These are phyloP conservation scores for Metschnikowia picachoensis DNA, from an alignment of 805 yeast species.

Conservation along the genomic window DNA sequence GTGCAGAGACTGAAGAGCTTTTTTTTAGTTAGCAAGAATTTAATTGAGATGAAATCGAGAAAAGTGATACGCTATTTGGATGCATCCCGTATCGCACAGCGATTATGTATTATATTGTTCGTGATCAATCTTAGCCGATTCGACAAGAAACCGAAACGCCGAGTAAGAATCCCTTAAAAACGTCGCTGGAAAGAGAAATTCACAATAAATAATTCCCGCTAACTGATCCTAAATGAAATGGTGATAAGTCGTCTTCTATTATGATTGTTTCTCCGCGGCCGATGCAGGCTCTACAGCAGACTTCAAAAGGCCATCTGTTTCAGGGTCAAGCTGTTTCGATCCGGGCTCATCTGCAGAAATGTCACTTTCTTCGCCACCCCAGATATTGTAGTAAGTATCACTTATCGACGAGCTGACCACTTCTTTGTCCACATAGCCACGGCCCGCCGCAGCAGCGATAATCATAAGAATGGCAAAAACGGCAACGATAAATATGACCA, in stretches of 20 bases:
- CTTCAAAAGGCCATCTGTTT: too few relatives aligned
- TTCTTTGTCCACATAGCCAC: constrained; percentile 17
- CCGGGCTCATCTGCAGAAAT: not conserved
- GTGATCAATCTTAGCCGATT: too few relatives aligned
- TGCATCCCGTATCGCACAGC: too few relatives aligned
- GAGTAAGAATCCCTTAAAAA: too few relatives aligned
- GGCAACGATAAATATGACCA: constrained; percentile 22
- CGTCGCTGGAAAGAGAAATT: too few relatives aligned
- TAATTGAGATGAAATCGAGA: not conserved
- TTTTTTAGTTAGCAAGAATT: not conserved
- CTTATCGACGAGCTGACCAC: constrained; percentile 1
- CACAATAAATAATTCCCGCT: too few relatives aligned
- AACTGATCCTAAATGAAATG: too few relatives aligned
- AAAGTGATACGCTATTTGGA: too few relatives aligned
- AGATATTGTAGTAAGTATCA: constrained; percentile 2
- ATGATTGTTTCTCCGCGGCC: not conserved
- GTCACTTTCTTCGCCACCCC: constrained; percentile 1
- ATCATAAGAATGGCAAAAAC: constrained; percentile 23
- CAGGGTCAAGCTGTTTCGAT: not conserved
- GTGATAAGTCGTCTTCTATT: too few relatives aligned
- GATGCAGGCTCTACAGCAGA: not conserved
- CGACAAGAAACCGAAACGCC: too few relatives aligned
- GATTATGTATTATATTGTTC: too few relatives aligned
- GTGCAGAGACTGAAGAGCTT: not conserved
- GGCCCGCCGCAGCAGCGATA: constrained; percentile 29